phyloP scores from a whole-genome alignment of 257 asterid species.

The Paulownia fortunei region DNA sequence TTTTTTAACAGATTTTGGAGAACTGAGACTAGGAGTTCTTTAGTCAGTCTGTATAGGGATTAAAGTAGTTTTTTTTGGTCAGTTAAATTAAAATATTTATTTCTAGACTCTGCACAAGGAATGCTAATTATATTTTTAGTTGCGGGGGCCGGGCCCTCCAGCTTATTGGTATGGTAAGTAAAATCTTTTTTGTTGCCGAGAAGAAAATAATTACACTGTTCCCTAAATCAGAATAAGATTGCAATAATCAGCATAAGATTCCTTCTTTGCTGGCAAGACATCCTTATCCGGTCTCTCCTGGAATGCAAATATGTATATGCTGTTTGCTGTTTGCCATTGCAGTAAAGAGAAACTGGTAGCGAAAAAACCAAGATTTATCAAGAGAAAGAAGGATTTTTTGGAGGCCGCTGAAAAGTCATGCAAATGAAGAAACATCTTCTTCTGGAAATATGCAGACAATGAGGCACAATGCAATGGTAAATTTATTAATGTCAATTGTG shows the following conservation, averaged over 20 bases:
- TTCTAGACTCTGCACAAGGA: background rate
- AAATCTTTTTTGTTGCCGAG: background rate
- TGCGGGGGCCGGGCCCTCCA: too few relatives aligned
- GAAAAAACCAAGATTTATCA: background rate
- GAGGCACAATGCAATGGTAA: background rate
- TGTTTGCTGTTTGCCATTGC: background rate
- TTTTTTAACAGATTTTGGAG: background rate
- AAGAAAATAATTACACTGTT: background rate
- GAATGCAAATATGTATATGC: background rate
- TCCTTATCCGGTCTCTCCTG: too few relatives aligned
- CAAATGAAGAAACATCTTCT: background rate
- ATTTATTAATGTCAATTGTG: background rate
- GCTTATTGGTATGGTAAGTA: background rate
- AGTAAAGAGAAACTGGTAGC: background rate
- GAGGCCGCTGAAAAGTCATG: background rate
- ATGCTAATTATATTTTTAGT: background rate
- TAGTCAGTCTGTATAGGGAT: background rate
- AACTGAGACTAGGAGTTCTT: background rate
- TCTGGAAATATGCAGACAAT: background rate
- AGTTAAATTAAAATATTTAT: background rate
- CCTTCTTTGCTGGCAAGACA: background rate
- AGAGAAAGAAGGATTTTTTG: background rate
- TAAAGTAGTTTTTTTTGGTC: background rate
- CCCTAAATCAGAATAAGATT: background rate
- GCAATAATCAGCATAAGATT: background rate